Conservation (phyloP, 345 rosid species). For the Citrus maxima region DNA sequence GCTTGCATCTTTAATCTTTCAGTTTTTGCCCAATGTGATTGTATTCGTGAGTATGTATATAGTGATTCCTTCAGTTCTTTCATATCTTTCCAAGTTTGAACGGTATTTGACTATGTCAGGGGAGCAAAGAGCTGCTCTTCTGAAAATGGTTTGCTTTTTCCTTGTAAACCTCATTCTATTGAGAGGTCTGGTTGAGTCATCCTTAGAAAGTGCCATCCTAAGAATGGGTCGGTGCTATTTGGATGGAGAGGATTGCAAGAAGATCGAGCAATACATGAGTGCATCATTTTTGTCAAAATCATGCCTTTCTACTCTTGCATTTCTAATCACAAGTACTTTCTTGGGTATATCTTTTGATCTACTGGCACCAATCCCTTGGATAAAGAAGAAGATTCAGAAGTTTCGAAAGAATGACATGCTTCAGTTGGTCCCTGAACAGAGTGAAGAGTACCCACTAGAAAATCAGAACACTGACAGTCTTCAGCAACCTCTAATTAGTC, state of each 20-base stretch:
- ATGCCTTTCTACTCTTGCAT: constrained; percentile 92
- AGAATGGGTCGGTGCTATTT: constrained; percentile 90
- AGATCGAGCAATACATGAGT: constrained; percentile 93
- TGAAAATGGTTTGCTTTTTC: constrained; percentile 98
- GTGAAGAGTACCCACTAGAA: constrained; percentile 76
- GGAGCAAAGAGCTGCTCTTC: constrained; percentile 89
- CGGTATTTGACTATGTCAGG: constrained; percentile 83
- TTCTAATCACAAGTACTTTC: constrained; percentile 89
- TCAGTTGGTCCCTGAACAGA: constrained; percentile 88
- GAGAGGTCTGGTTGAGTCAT: constrained; percentile 87
- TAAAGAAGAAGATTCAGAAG: constrained; percentile 81
- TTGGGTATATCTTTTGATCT: constrained; percentile 90
- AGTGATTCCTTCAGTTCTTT: constrained; percentile 84
- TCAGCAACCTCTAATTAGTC: constrained; percentile 67
- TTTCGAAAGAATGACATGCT: constrained; percentile 96
- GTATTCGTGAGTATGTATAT: constrained; percentile 94
- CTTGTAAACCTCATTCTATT: constrained; percentile 90
- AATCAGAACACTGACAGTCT: constrained; percentile 57
- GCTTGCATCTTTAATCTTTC: constrained; percentile 88
- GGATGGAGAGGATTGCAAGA: constrained; percentile 98
- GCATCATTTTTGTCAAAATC: constrained; percentile 89
- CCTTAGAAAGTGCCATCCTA: constrained; percentile 77
- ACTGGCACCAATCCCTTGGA: constrained; percentile 96
- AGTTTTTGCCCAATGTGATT: constrained; percentile 89
- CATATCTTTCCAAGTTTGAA: constrained; percentile 91